phyloP scores from a whole-genome alignment of 257 asterid genomes.

The Ballota nigra region DNA sequence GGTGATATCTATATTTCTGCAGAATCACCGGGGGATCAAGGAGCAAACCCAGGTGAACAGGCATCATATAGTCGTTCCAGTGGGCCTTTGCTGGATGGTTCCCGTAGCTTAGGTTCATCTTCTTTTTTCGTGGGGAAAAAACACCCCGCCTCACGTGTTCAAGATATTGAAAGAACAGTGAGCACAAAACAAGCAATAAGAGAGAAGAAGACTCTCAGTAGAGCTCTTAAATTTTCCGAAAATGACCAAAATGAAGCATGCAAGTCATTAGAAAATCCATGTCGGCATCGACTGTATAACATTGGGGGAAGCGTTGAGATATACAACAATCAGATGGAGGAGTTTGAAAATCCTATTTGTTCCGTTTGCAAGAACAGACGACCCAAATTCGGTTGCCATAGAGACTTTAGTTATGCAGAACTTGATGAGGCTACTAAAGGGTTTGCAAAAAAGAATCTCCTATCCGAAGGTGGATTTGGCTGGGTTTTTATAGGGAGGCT shows the following conservation, averaged over 20 bases:
- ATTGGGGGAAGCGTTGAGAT: not conserved
- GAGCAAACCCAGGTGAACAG: constrained; percentile 11
- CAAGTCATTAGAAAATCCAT: not conserved
- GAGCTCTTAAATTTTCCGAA: not conserved
- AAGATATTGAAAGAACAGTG: constrained; percentile 2
- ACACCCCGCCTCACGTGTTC: not conserved
- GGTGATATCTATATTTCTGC: constrained; percentile 2
- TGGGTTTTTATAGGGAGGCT: constrained; percentile 49
- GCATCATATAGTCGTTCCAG: not conserved
- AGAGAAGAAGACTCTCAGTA: not conserved
- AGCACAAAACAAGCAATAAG: not conserved
- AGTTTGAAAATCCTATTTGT: constrained; percentile 42
- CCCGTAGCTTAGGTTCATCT: constrained; percentile 21
- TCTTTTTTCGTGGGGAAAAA: constrained; percentile 12
- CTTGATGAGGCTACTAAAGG: constrained; percentile 56
- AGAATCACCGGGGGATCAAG: constrained; percentile 30
- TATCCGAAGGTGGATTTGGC: constrained; percentile 83
- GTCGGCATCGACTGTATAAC: constrained; percentile 8
- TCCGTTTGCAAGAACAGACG: constrained; percentile 55
- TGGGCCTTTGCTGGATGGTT: not conserved
- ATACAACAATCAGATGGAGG: constrained; percentile 9
- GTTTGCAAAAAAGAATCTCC: constrained; percentile 38
- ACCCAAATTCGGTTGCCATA: constrained; percentile 41
- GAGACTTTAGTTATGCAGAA: constrained; percentile 48
- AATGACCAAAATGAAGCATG: not conserved